These are phyloP conservation scores for Atkinsonella texensis DNA, from an alignment of 2,329 filamentous ascomycete genomes.

Conservation along the genomic window DNA sequence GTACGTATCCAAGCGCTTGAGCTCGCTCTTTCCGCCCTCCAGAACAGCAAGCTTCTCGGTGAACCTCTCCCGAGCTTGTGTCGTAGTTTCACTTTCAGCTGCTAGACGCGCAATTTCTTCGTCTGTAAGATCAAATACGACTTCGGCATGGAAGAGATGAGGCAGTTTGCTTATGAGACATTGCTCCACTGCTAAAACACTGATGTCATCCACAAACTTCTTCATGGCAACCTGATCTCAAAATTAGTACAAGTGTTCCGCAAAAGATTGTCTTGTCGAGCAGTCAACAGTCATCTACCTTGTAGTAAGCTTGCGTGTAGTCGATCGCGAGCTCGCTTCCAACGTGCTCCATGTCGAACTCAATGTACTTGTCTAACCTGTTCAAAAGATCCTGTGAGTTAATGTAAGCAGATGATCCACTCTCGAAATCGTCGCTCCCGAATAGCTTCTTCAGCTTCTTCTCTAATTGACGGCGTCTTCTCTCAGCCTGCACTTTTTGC, in stretches of 20 bases:
- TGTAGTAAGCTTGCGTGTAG: slow-evolving; percentile 28
- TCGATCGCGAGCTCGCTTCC: slow-evolving; percentile 16
- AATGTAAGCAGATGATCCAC: background rate
- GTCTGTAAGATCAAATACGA: slow-evolving; percentile 10
- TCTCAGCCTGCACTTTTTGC: slow-evolving; percentile 13
- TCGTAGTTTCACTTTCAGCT: slow-evolving; percentile 2
- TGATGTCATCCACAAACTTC: slow-evolving; percentile 13
- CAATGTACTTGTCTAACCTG: background rate
- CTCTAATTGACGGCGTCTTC: slow-evolving; percentile 4
- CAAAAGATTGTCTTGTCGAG: too few species aligned
- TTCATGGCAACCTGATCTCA: slow-evolving; percentile 10
- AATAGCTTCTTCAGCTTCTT: background rate
- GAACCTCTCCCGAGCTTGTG: slow-evolving; percentile 1
- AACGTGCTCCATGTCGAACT: slow-evolving; percentile 2
- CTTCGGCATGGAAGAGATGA: slow-evolving; percentile 10
- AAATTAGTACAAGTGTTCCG: background rate
- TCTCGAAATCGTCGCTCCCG: background rate
- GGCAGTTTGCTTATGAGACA: slow-evolving; percentile 11
- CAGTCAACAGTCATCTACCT: slow-evolving; percentile 13
- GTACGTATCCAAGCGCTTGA: background rate
- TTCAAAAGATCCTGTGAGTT: background rate
- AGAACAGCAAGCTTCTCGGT: slow-evolving; percentile 4
- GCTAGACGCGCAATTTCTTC: slow-evolving; percentile 3
- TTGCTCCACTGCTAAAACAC: slow-evolving; percentile 14
- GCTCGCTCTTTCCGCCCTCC: background rate